Evolutionary conservation across 2,329 filamentous ascomycete species (phyloP).

Genomic region (Ceratocystis papillata): DNA sequence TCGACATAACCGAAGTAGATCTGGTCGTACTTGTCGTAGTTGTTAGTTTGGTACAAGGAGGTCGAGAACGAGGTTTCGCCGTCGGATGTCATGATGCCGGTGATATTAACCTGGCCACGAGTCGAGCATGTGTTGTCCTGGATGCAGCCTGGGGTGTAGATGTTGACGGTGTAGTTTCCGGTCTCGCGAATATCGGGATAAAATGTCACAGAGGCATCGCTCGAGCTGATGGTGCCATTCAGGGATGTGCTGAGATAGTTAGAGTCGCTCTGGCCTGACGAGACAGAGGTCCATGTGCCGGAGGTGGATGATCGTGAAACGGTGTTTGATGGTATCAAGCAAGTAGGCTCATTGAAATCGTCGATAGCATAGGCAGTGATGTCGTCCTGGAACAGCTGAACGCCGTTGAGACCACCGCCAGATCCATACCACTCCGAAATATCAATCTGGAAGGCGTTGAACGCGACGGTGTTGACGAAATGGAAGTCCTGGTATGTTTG

Average conservation of each 20-base stretch:
- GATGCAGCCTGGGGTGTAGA: conserved; percentile 86
- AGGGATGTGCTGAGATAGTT: conserved; percentile 60
- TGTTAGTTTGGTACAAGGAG: conserved; percentile 77
- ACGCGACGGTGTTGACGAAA: conserved; percentile 79
- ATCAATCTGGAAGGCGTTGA: conserved; percentile 77
- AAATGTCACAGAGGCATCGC: conserved; percentile 62
- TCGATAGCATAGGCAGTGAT: conserved; percentile 77
- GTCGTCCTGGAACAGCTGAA: conserved; percentile 77
- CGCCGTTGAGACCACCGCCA: conserved; percentile 73
- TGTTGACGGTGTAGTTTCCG: conserved; percentile 79
- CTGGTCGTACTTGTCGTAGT: conserved; percentile 92
- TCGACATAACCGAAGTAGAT: conserved; percentile 82
- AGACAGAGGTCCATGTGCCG: conserved; percentile 62
- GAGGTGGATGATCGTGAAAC: conserved; percentile 57
- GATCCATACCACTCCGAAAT: conserved; percentile 77
- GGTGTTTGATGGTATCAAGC: conserved; percentile 46
- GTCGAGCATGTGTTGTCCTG: conserved; percentile 65
- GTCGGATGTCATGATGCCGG: conserved; percentile 53
- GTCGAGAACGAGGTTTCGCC: conserved; percentile 41
- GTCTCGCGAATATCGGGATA: conserved; percentile 74
- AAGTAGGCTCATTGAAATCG: conserved; percentile 79
- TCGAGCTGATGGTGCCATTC: conserved; percentile 40
- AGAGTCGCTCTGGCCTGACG: conserved; percentile 56
- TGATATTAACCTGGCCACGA: conserved; percentile 74
- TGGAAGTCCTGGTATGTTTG: conserved; percentile 74